Base-by-base conservation (phyloP, 345 rosid genomes). In the Sisymbrium irio region DNA sequence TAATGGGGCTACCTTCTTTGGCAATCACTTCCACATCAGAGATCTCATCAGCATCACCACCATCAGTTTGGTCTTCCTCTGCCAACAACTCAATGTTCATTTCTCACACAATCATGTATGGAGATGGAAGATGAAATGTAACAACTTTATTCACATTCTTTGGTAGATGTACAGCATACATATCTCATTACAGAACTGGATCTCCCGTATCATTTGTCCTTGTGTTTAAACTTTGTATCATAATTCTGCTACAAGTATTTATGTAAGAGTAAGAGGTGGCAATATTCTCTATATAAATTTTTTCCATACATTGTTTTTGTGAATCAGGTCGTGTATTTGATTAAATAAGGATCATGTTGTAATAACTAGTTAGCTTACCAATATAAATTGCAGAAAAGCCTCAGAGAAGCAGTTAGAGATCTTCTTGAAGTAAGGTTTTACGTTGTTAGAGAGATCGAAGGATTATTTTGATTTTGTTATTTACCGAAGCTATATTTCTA, bases 51-150 rank as follows among this genome's bases (percentile, higher is more conserved):
- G 32, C 42, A 7, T 62, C 69, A 9, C 19, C 41, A 58, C 67
- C 78, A 57, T 73, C 70, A 17, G 41, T 27, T 3, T 62, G 65
- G 62, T 19, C 65, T 41, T 61, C 58, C 13, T 44, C 74, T 9
- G 35, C 14, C 14, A 68, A 53, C 13, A 76, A 44, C 30, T 76
- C 79, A 61, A 69, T 69, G 79, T 76, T 51, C 22, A 44, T 76
- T 54, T 61, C 75, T 62, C 79, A 76, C 59, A 51, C 79, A 4
- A 76, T 76, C 51, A 25, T 69, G 3, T 69, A 69, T 36, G 79
- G 79, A 42, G 65, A 69, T 62, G 79, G 79, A 54, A 76, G 79
- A 76, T 76, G 71, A 76, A 9, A 49, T 11, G 10, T 30, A 4
- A 10, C 27, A 8, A 32, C 11, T 28, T 5, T 27, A 5, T 65